Evolutionary conservation across 768 basidiomycete species (phyloP), one percentile per base, ranked within the genome.

Genomic region (Glaciozyma antarctica): DNA sequence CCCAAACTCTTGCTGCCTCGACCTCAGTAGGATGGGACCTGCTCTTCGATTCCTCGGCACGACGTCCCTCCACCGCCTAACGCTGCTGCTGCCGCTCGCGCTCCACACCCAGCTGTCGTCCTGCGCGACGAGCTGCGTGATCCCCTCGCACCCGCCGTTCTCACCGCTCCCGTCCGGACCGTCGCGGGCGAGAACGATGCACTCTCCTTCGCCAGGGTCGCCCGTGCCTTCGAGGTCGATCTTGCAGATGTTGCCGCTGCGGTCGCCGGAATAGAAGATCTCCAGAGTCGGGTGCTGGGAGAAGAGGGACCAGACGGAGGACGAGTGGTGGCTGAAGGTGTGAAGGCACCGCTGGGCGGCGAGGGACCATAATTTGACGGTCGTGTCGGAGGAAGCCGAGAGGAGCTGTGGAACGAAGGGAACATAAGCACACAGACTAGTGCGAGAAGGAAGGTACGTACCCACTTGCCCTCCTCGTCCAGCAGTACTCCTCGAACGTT

Each of bases 281-380:
- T 84, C 85, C 59, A 99, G 80, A 12, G 86, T 84, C 0, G 92
- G 89, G 75, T 98, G 92, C 0, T 84, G 81, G 13, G 92, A 94
- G 74, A 84, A 84, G 10, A 99, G 80, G 0, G 93, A 86, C 94
- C 95, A 98, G 54, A 97, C 91, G 19, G 71, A 62, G 24, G 60
- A 88, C 19, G 88, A 85, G 75, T 98, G 94, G 73, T 97, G 87
- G 0, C 89, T 88, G 78, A 97, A 99, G 2, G 94, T 98, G 73
- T 99, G 92, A 21, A 99, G 78, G 73, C 91, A 94, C 16, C 88
- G 82, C 74, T 97, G 92, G 21, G 78, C 79, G 0, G 89, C 77
- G 22, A 97, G 80, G 1, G 93, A 97, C 95, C 95, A 99, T 34
- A 98, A 82, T 75, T 94, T 97, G 76, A 90, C 83, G 5, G 90